Evolutionary conservation across 768 basidiomycete species (phyloP), one percentile per base, ranked within the genome.

Genomic region (Clavaria fumosa): DNA sequence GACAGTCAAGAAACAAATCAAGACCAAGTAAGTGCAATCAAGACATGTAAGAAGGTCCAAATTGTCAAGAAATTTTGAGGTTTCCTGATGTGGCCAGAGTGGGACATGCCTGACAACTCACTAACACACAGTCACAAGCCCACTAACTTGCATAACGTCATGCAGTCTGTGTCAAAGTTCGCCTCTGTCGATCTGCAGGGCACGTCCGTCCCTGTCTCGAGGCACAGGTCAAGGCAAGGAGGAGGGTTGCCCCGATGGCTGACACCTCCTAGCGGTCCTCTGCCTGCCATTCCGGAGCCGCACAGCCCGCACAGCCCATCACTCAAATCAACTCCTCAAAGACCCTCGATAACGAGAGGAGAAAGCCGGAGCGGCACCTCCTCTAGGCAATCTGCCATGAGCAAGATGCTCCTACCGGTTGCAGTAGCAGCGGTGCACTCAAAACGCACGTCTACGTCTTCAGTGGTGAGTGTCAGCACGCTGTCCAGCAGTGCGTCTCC

Each of bases 201-300:
- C n/a, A n/a, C n/a, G n/a, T n/a, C n/a, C n/a, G n/a, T n/a, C n/a
- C n/a, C n/a, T n/a, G n/a, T n/a, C n/a, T n/a, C n/a, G n/a, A n/a
- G n/a, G n/a, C n/a, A n/a, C 36, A 73, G 74, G 72, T 75, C 74
- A 24, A 61, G 69, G 35, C 71, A 69, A 44, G 61, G 63, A 10
- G n/a, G n/a, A n/a, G 48, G 49, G 19, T 51, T 60, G 43, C 76
- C 76, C 6, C 63, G 67, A 15, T 63, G 66, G 33, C 51, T 63
- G 34, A 69, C 69, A 3, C 75, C 76, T 7, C 75, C 78, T 2
- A 64, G 58, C 19, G 77, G 72, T 4, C 74, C 77, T 11, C 64
- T 70, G 20, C 72, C 75, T 3, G 63, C 67, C 11, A 51, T 66
- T 18, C 70, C 56, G 23, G 43, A 37, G n/a, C 39, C 39, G 7